These are phyloP conservation scores for Aspergillus clavatus DNA, from an alignment of 2,329 filamentous ascomycete genomes.

Conservation along the genomic window DNA sequence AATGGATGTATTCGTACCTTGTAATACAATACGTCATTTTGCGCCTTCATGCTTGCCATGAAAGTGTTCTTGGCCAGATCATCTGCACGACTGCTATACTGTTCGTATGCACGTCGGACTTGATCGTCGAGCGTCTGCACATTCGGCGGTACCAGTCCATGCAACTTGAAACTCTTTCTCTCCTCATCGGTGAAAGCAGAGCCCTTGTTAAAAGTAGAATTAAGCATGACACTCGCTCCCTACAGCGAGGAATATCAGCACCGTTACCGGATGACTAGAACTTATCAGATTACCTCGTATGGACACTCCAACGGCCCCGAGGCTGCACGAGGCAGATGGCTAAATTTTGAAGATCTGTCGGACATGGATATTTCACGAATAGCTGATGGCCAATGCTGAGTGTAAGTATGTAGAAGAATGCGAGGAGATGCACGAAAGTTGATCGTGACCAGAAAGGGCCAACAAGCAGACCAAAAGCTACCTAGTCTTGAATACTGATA, in stretches of 20 bases:
- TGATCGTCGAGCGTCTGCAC: constrained; percentile 74
- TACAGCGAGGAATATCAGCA: constrained; percentile 3
- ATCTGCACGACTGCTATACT: constrained; percentile 61
- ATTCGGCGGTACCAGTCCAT: constrained; percentile 66
- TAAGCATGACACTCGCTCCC: constrained; percentile 56
- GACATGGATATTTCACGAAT: constrained; percentile 9
- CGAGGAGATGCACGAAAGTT: neutral
- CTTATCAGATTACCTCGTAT: constrained; percentile 25
- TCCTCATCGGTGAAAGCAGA: constrained; percentile 70
- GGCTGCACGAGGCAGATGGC: constrained; percentile 28
- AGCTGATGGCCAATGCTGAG: neutral
- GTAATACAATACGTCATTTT: constrained; percentile 80
- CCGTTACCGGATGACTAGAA: no score
- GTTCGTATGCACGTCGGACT: constrained; percentile 69
- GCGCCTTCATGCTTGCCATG: constrained; percentile 76
- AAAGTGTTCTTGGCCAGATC: constrained; percentile 82
- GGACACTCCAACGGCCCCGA: constrained; percentile 28
- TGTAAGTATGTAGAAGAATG: neutral
- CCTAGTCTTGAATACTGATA: no score
- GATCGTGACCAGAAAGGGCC: neutral
- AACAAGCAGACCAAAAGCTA: neutral
- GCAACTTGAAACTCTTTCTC: constrained; percentile 63
- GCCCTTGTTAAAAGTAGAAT: constrained; percentile 74
- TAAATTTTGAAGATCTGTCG: constrained; percentile 21
- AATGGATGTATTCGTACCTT: constrained; percentile 47